A percentile compares a stretch with the other conserved stretches of the same genome.
phyloP scores from a whole-genome alignment of 345 rosid genomes.

The Boechera retrofracta region DNA sequence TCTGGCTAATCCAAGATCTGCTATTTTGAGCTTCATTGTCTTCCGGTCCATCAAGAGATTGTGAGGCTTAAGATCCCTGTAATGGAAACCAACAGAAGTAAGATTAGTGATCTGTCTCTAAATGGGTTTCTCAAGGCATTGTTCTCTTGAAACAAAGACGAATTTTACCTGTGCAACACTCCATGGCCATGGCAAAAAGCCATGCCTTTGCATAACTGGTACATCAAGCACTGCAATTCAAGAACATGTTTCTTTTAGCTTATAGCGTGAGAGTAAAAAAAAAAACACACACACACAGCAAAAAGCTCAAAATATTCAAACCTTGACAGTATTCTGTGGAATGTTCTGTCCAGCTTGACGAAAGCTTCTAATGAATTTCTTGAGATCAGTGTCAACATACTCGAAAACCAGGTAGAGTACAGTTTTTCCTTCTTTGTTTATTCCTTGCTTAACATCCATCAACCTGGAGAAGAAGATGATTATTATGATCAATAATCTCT shows the following conservation, averaged over 20 bases:
- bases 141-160: neutral
- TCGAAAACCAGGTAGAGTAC: constrained; percentile 91
- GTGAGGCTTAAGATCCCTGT: constrained; percentile 96
- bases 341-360: constrained; percentile 70
- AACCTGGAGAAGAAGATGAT: constrained; percentile 50
- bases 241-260: neutral
- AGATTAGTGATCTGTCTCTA: neutral
- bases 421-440: constrained; percentile 86
- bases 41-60: constrained; percentile 86
- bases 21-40: constrained; percentile 80
- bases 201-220: constrained; percentile 94
- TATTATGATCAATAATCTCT: neutral
- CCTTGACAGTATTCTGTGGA: constrained; percentile 72
- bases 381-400: constrained; percentile 92
- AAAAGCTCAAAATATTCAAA: constrained; percentile 11
- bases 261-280: neutral
- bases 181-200: constrained; percentile 99
- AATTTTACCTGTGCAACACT: constrained; percentile 77
- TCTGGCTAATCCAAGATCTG: constrained; percentile 95
- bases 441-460: constrained; percentile 94
- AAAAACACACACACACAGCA: neutral
- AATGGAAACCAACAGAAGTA: constrained; percentile 4
- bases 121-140: neutral
- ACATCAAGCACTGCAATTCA: constrained; percentile 82
- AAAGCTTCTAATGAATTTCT: constrained; percentile 80